phyloP scores from a whole-genome alignment of 2,329 filamentous ascomycete species.

The Diplodia corticola region DNA sequence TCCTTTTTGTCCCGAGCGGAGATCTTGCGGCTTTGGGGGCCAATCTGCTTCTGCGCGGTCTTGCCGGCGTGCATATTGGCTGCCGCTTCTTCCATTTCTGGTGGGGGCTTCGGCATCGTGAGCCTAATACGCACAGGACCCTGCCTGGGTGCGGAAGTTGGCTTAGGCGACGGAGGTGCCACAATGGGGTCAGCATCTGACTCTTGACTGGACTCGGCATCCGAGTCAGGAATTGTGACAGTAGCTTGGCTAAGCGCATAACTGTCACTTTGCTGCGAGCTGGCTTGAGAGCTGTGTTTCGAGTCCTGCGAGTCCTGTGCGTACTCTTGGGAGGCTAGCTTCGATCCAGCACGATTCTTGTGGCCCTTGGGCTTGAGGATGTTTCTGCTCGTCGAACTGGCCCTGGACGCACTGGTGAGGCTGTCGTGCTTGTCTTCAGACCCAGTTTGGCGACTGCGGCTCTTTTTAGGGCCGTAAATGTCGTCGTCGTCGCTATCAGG shows the following conservation, averaged over 20 bases:
- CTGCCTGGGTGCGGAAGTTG: constrained; percentile 12
- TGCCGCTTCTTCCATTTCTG: constrained; percentile 34
- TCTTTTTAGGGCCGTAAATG: constrained; percentile 52
- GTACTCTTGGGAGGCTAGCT: neutral
- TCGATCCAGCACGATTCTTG: neutral
- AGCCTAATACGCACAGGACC: constrained; percentile 20
- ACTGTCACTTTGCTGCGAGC: constrained; percentile 1
- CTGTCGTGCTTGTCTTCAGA: neutral
- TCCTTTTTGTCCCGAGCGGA: constrained; percentile 41
- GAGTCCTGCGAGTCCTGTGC: neutral
- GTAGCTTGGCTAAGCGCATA: neutral
- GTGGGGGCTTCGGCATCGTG: constrained; percentile 34
- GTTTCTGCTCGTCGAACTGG: constrained; percentile 2
- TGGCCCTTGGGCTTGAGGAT: constrained; percentile 14
- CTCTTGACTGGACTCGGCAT: neutral
- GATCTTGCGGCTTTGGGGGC: constrained; percentile 31
- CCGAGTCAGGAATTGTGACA: constrained; percentile 7
- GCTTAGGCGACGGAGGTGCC: neutral
- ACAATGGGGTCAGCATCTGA: constrained; percentile 10
- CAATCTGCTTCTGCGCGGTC: constrained; percentile 36
- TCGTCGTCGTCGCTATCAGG: constrained; percentile 53
- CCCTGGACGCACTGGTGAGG: constrained; percentile 11
- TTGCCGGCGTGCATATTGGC: constrained; percentile 16
- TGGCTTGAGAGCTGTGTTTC: neutral
- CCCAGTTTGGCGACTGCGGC: neutral